Evolutionary conservation across 164 flowering plant species (phyloP).

Genomic region (Vitis rupestris): DNA sequence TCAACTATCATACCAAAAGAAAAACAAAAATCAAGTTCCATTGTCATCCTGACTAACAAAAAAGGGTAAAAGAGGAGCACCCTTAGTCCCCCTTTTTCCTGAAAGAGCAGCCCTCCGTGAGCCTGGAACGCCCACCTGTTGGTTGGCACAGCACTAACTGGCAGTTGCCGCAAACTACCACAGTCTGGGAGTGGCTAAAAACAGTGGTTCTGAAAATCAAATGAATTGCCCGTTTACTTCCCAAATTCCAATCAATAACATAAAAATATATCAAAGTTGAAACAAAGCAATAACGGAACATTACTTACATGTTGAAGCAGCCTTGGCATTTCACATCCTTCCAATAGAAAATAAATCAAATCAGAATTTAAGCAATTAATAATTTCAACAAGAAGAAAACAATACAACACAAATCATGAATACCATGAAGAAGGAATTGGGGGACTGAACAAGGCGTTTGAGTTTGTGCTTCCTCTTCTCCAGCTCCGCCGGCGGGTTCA

Average conservation of each 20-base stretch:
- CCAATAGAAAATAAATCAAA: background rate
- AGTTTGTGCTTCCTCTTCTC: slow-evolving; percentile 66
- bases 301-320: slow-evolving; percentile 57
- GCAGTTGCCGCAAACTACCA: slow-evolving; percentile 55
- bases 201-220: slow-evolving; percentile 39
- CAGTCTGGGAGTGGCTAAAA: slow-evolving; percentile 61
- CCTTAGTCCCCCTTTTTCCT: slow-evolving; percentile 45
- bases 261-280: background rate
- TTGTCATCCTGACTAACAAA: background rate
- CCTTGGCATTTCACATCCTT: slow-evolving; percentile 64
- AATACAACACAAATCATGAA: background rate
- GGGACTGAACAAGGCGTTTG: slow-evolving; percentile 56
- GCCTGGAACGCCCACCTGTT: slow-evolving; percentile 49
- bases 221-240: too few species aligned
- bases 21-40: too few species aligned
- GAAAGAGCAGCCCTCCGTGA: slow-evolving; percentile 63
- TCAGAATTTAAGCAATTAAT: too few species aligned
- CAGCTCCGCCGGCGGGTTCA: slow-evolving; percentile 57
- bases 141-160: slow-evolving; percentile 61
- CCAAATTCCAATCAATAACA: too few species aligned
- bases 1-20: too few species aligned
- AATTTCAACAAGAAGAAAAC: background rate
- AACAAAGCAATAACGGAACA: background rate
- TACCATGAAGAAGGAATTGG: slow-evolving; percentile 62
- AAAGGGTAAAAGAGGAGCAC: background rate